Conservation (phyloP, 2,329 filamentous ascomycete species). For the Tolypocladium ovalisporum region DNA sequence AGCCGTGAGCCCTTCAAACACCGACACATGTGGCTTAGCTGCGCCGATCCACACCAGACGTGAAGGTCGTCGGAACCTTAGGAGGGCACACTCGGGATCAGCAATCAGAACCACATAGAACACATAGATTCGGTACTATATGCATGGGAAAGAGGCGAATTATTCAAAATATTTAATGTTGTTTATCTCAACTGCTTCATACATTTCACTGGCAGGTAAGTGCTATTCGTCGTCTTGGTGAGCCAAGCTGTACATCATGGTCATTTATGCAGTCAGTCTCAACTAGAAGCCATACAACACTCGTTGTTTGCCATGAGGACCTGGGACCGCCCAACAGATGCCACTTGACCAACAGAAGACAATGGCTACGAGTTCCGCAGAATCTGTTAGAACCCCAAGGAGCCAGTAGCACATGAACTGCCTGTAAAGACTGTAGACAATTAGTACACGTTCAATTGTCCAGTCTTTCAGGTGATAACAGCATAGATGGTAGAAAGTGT, state of each 20-base stretch:
- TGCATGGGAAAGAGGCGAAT: neutral
- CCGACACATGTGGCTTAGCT: neutral
- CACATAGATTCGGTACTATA: neutral
- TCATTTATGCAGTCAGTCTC: neutral
- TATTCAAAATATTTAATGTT: neutral
- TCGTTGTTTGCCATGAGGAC: neutral
- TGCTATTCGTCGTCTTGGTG: neutral
- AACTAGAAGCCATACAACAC: neutral
- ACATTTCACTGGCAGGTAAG: neutral
- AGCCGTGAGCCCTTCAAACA: neutral
- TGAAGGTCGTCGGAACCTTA: neutral
- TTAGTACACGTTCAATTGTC: slow-evolving; percentile 2
- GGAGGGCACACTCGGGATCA: neutral
- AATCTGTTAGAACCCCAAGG: neutral
- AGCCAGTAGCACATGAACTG: no score
- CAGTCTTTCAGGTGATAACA: neutral
- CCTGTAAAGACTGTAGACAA: neutral
- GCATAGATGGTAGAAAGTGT: slow-evolving; percentile 3
- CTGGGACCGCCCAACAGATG: neutral
- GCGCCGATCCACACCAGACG: neutral
- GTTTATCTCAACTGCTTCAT: neutral
- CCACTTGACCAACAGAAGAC: neutral
- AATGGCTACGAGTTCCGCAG: neutral
- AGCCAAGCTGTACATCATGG: neutral
- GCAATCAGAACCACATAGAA: neutral